phyloP scores from a whole-genome alignment of 495 filamentous ascomycete genomes.

The Entonaema liquescens region DNA sequence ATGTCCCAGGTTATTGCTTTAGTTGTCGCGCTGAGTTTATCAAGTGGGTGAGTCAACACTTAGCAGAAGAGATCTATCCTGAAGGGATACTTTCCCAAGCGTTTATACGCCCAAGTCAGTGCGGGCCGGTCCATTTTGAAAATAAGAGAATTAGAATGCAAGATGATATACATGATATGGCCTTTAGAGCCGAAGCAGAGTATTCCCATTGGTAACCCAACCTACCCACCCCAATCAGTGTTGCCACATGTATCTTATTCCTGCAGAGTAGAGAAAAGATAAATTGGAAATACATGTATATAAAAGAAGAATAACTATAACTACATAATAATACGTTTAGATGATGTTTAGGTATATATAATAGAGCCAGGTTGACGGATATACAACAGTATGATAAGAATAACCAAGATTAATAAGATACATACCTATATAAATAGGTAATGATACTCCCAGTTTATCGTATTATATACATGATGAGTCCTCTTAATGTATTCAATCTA shows the following conservation, averaged over 20 bases:
- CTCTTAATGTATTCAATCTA: background rate
- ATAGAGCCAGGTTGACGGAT: no score
- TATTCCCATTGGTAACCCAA: background rate
- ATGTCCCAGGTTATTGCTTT: background rate
- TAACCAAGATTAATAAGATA: background rate
- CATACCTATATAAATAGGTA: background rate
- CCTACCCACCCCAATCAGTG: background rate
- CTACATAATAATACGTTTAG: no score
- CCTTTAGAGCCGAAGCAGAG: background rate
- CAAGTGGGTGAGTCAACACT: background rate
- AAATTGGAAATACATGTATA: no score
- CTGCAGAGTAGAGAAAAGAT: no score
- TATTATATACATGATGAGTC: background rate
- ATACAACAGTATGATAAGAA: no score
- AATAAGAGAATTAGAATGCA: background rate
- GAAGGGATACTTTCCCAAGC: background rate
- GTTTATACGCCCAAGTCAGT: background rate
- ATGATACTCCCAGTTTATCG: no score
- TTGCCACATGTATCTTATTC: no score
- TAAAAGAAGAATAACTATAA: no score
- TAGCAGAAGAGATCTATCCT: background rate
- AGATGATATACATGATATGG: background rate
- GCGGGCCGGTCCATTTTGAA: background rate
- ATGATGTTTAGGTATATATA: no score
- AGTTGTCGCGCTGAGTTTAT: background rate